Base-by-base conservation (phyloP, 176 grass and related monocot species). In the Luzula sylvatica region DNA sequence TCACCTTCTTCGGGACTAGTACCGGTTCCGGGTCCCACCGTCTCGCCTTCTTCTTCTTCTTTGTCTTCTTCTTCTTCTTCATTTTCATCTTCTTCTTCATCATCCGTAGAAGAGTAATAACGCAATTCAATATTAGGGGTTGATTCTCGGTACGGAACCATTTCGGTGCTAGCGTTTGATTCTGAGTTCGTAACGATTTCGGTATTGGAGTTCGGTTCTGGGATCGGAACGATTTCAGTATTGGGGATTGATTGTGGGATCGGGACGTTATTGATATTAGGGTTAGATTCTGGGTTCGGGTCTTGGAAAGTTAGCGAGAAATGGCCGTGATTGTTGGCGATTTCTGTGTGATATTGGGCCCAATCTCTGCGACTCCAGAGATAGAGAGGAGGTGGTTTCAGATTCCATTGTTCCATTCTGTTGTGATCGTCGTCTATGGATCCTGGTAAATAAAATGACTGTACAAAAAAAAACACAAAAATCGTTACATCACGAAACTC, bases 361-460 rank as follows among this genome's bases (percentile, higher is more conserved):
- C 78, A 96, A 58, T 96, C 90, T 42, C 59, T 47, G 42, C 80
- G 84, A 28, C 90, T 96, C 84, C 90, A 96, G 12, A 96, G 81
- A 81, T 72, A 82, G 15, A 96, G 80, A 1, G 71, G 74, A 27
- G 90, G 90, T n/a, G 90, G 54, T 17, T 75, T 89, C 14, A 76
- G 0, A 69, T 96, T 96, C 77, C 84, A 89, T 58, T 96, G 84
- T 6, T 96, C 90, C 67, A 96, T 64, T 47, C 75, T 54, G 50
- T 79, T 89, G 58, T 96, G 76, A 32, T 96, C 59, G 48, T 56
- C 29, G 68, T 79, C 84, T 2, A 86, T 60, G 11, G 80, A 89
- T 53, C 84, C 84, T 29, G 90, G 90, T 23, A 96, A 76, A 76
- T 96, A 96, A 68, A 96, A 95, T 23, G 89, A 81, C 89, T 88